Evolutionary conservation across 352 stramenopile genomes (phyloP), one percentile per base, ranked within the genome.

Genomic region (Pythium utonaiense): DNA sequence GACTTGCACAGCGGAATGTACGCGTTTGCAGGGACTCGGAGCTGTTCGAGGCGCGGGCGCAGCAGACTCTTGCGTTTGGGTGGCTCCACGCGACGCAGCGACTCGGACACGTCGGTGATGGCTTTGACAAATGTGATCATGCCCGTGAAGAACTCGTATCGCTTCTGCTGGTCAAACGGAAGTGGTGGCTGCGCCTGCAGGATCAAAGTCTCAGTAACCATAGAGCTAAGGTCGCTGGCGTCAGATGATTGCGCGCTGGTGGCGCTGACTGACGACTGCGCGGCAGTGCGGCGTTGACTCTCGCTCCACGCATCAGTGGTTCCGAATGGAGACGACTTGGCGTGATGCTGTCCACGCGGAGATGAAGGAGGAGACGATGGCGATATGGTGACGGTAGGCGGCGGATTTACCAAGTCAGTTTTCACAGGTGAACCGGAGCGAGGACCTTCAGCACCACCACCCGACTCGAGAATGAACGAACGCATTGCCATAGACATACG

Each of bases 1-100:
- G 84, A 88, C 45, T 88, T 88, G 73, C 84, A 93, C 21, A 93
- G 74, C 44, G 84, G 84, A 14, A 93, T 71, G 44, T 93, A 93
- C n/a, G 78, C 82, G 34, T 74, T 73, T 6, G 48, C 53, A 8
- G 84, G 84, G 50, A 92, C 57, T 30, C 64, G 50, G 34, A 93
- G 66, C n/a, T 73, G 61, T 40, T 80, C 71, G 27, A 93, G 66
- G 6, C 75, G 69, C 33, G 73, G 67, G 1, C 66, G 62, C 25
- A 93, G 48, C 34, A 80, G 51, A 36, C 72, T 71, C 55, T 91
- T 91, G 41, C 82, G 78, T 50, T 91, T 87, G 25, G 59, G 1
- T 9, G 79, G 81, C 31, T 93, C 84, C 16, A 88, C 71, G 44
- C 77, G 74, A 14, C 84, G 80, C 17, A 93, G 62, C 36, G 75